phyloP scores from a whole-genome alignment of 257 asterid genomes.

The Marsdenia floribunda region DNA sequence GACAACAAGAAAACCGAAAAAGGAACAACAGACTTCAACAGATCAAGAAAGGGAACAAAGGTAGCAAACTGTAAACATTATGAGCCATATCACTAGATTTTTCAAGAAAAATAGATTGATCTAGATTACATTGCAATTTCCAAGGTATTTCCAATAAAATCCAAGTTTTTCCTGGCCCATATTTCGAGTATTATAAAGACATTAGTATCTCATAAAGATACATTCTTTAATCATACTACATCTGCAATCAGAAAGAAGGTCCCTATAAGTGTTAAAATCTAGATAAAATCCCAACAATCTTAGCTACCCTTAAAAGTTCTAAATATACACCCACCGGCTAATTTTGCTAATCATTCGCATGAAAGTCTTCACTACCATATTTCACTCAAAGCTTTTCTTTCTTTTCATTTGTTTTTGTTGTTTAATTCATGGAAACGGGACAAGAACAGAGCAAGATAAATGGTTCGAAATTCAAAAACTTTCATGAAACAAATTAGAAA shows the following conservation, averaged over 20 bases:
- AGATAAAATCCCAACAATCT: neutral
- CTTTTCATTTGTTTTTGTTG: neutral
- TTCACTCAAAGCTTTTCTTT: neutral
- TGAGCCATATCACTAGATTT: neutral
- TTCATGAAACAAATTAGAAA: neutral
- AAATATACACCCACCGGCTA: neutral
- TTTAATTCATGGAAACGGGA: neutral
- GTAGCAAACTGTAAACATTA: too few species aligned
- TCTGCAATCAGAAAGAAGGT: neutral
- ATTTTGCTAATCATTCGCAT: neutral
- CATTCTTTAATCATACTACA: neutral
- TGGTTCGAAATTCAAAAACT: neutral
- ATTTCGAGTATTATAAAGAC: neutral
- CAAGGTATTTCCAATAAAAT: neutral
- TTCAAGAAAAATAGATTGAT: neutral
- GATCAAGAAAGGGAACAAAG: neutral
- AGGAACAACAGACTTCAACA: neutral
- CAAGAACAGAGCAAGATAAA: neutral
- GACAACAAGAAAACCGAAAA: too few species aligned
- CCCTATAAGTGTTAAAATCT: neutral
- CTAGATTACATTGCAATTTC: neutral
- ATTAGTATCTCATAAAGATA: neutral
- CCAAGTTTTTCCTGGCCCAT: neutral
- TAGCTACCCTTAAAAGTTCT: neutral
- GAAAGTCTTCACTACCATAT: neutral